Conservation (phyloP, 2,329 filamentous ascomycete species). For the Apiospora marii region DNA sequence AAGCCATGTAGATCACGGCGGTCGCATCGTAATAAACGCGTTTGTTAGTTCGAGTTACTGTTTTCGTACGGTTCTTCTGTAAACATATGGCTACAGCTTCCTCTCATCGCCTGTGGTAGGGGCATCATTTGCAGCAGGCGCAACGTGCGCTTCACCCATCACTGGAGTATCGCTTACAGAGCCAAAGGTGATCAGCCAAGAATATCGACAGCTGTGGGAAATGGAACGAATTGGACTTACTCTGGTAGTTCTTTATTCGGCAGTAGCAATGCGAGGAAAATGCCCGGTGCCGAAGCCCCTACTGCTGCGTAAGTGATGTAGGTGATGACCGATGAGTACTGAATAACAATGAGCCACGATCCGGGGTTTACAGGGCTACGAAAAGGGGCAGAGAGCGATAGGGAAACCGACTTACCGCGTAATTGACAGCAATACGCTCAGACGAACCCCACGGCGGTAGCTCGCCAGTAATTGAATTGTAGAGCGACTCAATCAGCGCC, state of each 20-base stretch:
- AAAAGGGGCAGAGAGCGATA: background rate
- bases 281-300: constrained; percentile 32
- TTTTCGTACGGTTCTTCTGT: background rate
- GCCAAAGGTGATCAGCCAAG: background rate
- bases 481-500: constrained; percentile 47
- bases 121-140: background rate
- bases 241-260: constrained; percentile 36
- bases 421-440: constrained; percentile 51
- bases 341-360: constrained; percentile 2
- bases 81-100: background rate
- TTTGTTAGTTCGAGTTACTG: background rate
- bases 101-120: background rate
- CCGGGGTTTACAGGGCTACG: too few species aligned
- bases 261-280: constrained; percentile 35
- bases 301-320: constrained; percentile 40
- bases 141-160: background rate
- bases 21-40: background rate
- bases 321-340: constrained; percentile 40
- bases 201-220: background rate
- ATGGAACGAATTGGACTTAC: background rate
- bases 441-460: constrained; percentile 50
- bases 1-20: background rate
- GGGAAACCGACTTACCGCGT: constrained; percentile 42
- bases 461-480: constrained; percentile 53
- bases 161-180: background rate